Conservation (phyloP, 2,329 filamentous ascomycete species). For the Aureobasidium sp. region DNA sequence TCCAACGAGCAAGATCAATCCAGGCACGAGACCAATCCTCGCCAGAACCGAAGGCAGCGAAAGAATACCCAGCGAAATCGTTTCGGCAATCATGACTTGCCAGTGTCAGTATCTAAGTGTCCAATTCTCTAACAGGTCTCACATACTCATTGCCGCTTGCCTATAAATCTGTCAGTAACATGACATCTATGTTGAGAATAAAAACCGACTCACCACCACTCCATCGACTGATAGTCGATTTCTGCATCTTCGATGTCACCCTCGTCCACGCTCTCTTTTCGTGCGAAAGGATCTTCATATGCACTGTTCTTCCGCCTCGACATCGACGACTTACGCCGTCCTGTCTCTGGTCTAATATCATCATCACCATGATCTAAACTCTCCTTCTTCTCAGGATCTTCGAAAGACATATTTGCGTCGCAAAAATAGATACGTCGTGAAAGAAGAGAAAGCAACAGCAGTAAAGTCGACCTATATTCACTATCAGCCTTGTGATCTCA, state of each 20-base stretch:
- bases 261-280: neutral
- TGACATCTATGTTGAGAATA: too few species aligned
- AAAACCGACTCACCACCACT: slow-evolving; percentile 32
- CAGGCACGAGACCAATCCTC: slow-evolving; percentile 43
- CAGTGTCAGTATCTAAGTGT: neutral
- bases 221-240: slow-evolving; percentile 43
- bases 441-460: neutral
- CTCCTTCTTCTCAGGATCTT: neutral
- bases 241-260: slow-evolving; percentile 16
- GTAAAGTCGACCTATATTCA: neutral
- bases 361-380: neutral
- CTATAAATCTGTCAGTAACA: slow-evolving; percentile 17
- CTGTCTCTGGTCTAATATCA: neutral
- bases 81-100: slow-evolving; percentile 49
- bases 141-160: slow-evolving; percentile 35
- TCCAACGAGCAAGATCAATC: slow-evolving; percentile 45
- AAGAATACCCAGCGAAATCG: slow-evolving; percentile 47
- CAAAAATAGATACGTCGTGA: neutral
- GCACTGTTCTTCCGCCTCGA: slow-evolving; percentile 3
- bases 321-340: slow-evolving; percentile 1
- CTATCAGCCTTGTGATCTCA: neutral
- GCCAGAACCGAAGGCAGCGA: slow-evolving; percentile 47
- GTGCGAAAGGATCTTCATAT: neutral
- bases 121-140: neutral
- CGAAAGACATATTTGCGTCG: neutral